Evolutionary conservation across 208 protist genomes (phyloP), one percentile per base, ranked within the genome.

Genomic region (Wallacemonas sp.): DNA sequence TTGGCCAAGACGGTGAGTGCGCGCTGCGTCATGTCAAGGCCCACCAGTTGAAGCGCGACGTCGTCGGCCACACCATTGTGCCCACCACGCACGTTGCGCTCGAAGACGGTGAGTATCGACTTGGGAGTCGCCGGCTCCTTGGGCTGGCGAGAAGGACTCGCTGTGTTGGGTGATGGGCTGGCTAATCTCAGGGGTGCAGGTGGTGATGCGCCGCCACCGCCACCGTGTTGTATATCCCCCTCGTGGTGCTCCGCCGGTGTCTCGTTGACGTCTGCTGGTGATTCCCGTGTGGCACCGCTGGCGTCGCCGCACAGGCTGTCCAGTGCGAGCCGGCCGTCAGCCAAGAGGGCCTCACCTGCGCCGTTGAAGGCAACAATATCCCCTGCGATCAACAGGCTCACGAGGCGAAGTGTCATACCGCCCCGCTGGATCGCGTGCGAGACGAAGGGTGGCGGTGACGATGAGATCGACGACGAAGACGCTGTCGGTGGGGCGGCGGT

Each of bases 41-140:
- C 91, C 61, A 87, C 81, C 21, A 96, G 71, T 61, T 96, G 87
- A n/a, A 89, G 69, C 8, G 66, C 60, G 3, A 79, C 55, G 34
- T 46, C 39, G 57, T 45, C 37, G 36, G 78, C 24, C 59, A 67
- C 36, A 48, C 72, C 24, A 19, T 41, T 12, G 9, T 15, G 8
- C 50, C 27, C 6, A 0, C 9, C 42, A 19, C 17, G 50, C 24
- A 37, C 29, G 27, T 57, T 38, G 17, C 42, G 42, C 36, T 33
- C 27, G 17, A 21, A 22, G 5, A 42, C 41, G 22, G 39, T 46
- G 21, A 21, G 22, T 6, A 26, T 0, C 10, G 46, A 54, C n/a
- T 22, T 54, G 8, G 46, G 46, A 10, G 0, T 8, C n/a, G n/a
- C n/a, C n/a, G n/a, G n/a, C n/a, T n/a, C n/a, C n/a, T n/a, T n/a